A percentile compares a stretch with the other conserved stretches of the same genome.
Conservation (phyloP, 345 rosid genomes). For the Trapa bicornis region DNA sequence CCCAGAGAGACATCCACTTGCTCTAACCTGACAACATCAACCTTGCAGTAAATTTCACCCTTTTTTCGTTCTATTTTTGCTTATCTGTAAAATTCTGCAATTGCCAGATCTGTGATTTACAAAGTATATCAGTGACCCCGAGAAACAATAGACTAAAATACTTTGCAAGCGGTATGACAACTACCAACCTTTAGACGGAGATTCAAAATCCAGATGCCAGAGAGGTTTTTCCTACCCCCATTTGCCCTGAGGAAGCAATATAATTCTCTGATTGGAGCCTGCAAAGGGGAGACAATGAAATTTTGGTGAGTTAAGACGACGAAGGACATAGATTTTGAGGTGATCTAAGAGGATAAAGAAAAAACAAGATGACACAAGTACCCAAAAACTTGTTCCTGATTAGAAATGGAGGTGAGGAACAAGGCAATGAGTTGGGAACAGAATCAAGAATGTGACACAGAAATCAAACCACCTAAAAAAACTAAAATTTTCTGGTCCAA, state of each 20-base stretch:
- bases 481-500: slow-evolving; percentile 3
- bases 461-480: slow-evolving; percentile 1
- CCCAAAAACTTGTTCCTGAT: slow-evolving; percentile 9
- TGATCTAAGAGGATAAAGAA: slow-evolving; percentile 6
- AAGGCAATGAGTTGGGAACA: slow-evolving; percentile 6
- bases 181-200: neutral
- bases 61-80: neutral
- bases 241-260: slow-evolving; percentile 2
- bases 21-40: slow-evolving; percentile 15
- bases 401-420: slow-evolving; percentile 5
- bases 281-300: slow-evolving; percentile 8
- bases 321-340: slow-evolving; percentile 9
- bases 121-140: neutral
- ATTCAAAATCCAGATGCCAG: slow-evolving; percentile 8
- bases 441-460: neutral
- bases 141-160: neutral
- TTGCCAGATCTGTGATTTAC: slow-evolving; percentile 2
- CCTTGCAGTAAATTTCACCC: neutral
- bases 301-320: slow-evolving; percentile 6
- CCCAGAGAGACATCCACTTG: slow-evolving; percentile 13
- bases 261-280: slow-evolving; percentile 1
- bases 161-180: neutral
- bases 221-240: slow-evolving; percentile 2
- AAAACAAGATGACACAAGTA: slow-evolving; percentile 4
- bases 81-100: slow-evolving; percentile 3